These are phyloP conservation scores for Termitomyces sp. DNA, from an alignment of 768 basidiomycete species.

Conservation along the genomic window DNA sequence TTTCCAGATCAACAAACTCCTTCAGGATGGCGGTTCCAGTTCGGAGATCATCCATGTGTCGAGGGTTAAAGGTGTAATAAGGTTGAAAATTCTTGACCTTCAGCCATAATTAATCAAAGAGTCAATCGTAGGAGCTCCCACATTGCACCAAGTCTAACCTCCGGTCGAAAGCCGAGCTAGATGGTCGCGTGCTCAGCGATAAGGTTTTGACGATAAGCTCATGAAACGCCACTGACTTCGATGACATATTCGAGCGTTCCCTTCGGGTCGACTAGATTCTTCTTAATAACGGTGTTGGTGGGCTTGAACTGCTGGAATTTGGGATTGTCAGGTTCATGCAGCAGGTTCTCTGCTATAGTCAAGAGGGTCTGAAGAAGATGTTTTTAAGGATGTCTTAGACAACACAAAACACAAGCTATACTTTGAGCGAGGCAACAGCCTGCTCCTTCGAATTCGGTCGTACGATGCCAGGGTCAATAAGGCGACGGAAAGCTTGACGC, in stretches of 20 bases:
- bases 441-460: constrained; percentile 62
- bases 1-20: constrained; percentile 53
- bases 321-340: constrained; percentile 65
- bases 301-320: constrained; percentile 74
- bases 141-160: constrained; percentile 32
- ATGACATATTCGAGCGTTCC: constrained; percentile 78
- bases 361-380: constrained; percentile 47
- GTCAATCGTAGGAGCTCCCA: not conserved
- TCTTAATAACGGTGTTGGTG: constrained; percentile 65
- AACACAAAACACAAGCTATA: constrained; percentile 23
- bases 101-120: not conserved
- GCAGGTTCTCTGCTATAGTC: constrained; percentile 66
- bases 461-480: constrained; percentile 75
- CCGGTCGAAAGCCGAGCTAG: constrained; percentile 70
- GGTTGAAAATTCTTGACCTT: constrained; percentile 73
- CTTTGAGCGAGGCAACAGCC: constrained; percentile 61
- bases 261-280: constrained; percentile 61
- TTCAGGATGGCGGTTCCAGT: constrained; percentile 62
- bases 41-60: constrained; percentile 46
- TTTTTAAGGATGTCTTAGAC: constrained; percentile 14
- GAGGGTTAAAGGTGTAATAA: constrained; percentile 56
- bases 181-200: constrained; percentile 9
- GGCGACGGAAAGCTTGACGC: constrained; percentile 65
- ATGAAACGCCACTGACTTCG: constrained; percentile 42
- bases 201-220: not conserved